Evolutionary conservation across 495 filamentous ascomycete species (phyloP).

Genomic region (Filosporella fistucella): DNA sequence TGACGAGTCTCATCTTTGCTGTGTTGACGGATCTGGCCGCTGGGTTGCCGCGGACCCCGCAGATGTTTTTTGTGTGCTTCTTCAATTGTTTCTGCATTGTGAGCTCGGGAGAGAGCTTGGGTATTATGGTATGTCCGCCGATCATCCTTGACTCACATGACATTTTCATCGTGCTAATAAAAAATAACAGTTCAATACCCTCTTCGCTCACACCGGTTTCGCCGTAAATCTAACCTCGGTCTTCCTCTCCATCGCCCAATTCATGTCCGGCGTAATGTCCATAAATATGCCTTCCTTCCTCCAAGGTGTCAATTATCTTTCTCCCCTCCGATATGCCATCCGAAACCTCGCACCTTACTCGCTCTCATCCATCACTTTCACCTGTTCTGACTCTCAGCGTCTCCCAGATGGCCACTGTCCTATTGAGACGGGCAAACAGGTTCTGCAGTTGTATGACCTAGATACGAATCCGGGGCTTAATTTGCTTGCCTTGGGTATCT

Average conservation of each 20-base stretch:
- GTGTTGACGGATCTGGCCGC: conserved; percentile 53
- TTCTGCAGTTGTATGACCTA: conserved; percentile 58
- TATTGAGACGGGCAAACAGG: conserved; percentile 57
- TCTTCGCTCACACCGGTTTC: conserved; percentile 70
- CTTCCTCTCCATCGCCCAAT: conserved; percentile 57
- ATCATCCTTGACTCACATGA: neutral
- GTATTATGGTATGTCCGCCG: conserved; percentile 56
- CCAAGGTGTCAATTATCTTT: conserved; percentile 64
- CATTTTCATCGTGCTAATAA: neutral
- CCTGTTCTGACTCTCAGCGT: conserved; percentile 50
- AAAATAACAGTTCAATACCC: conserved; percentile 54
- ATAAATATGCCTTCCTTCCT: conserved; percentile 60
- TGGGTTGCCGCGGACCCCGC: conserved; percentile 53
- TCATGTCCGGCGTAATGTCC: conserved; percentile 66
- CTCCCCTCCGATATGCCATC: conserved; percentile 62
- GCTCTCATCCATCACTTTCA: conserved; percentile 50
- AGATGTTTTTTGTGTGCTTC: conserved; percentile 59
- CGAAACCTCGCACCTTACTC: conserved; percentile 59
- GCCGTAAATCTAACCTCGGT: conserved; percentile 64
- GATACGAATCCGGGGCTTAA: conserved; percentile 50
- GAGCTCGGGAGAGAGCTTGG: conserved; percentile 67
- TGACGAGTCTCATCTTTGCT: conserved; percentile 58
- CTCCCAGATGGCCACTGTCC: conserved; percentile 54
- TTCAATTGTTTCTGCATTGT: conserved; percentile 71
- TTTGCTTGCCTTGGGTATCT: conserved; percentile 53